Evolutionary conservation across 106 monocot genomes (phyloP).

Genomic region (Allium sativum): DNA sequence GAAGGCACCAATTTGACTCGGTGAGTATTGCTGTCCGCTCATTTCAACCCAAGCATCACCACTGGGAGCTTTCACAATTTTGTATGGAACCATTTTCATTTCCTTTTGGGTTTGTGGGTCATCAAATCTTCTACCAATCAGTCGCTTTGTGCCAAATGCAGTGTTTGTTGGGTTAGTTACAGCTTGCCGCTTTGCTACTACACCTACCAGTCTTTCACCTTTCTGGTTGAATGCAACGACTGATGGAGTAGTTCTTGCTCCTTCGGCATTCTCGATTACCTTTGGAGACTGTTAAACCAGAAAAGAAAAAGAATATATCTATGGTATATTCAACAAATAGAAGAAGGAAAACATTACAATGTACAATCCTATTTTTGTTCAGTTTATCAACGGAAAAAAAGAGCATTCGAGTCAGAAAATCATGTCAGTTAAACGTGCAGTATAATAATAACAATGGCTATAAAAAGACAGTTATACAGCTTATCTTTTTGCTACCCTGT

Average conservation of each 20-base stretch:
- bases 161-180: slow-evolving; percentile 66
- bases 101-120: slow-evolving; percentile 58
- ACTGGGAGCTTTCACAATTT: slow-evolving; percentile 63
- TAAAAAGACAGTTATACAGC: too few relatives aligned
- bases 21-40: slow-evolving; percentile 78
- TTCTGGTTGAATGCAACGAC: slow-evolving; percentile 55
- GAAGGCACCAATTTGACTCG: slow-evolving; percentile 62
- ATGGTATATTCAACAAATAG: too few relatives aligned
- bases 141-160: slow-evolving; percentile 49
- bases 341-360: too few relatives aligned
- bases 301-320: too few relatives aligned
- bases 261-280: slow-evolving; percentile 70
- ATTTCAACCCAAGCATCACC: slow-evolving; percentile 90
- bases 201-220: slow-evolving; percentile 45
- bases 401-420: neutral
- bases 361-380: neutral
- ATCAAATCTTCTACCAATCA: slow-evolving; percentile 57
- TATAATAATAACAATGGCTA: neutral
- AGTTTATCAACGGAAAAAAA: neutral
- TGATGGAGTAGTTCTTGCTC: slow-evolving; percentile 61
- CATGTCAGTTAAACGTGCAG: neutral
- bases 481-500: too few relatives aligned
- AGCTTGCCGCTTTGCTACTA: slow-evolving; percentile 56
- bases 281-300: slow-evolving; percentile 25
- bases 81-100: slow-evolving; percentile 64